Base-by-base conservation (phyloP, 306 rosid species). In the Urtica urens region DNA sequence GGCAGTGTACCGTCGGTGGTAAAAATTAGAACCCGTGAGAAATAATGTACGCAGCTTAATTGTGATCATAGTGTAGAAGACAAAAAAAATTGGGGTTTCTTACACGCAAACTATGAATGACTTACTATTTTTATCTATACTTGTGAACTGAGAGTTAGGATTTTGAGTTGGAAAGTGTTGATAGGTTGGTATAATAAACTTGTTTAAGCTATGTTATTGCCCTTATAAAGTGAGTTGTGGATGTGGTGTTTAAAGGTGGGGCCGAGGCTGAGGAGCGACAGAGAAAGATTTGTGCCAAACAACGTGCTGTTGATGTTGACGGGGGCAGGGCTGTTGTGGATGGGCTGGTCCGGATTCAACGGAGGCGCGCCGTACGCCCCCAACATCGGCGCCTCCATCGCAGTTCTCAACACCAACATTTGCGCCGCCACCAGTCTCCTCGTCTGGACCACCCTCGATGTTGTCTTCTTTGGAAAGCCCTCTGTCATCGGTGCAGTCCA, bases 301-400 rank as follows among this genome's bases (percentile, higher is more conserved):
- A 87, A 87, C 26, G 80, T 87, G 22, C 30, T 87, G 49, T 81
- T 87, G 1, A 87, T 82, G 96, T 74, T 87, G 19, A 81, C 82
- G 13, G 94, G 94, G 3, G 84, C 96, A 0, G 87, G 96, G 54
- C 58, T 87, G 59, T 20, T 82, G 41, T 87, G 96, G 96, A 82
- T 87, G 94, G 96, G 94, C 2, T 86, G 94, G 96, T 87, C 94
- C 12, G 96, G 96, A 10, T 82, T 86, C 74, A 86, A 86, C n/a
- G 94, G 96, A 0, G 96, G 94, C 1, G 96, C 94, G 23, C 94
- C 96, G 0, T 84, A 73, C 42, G 90, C 96, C 1, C 90, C 96
- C 8, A 86, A 77, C 57, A 25, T 75, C 10, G 63, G 42, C 27
- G 63, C 96, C 10, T 77, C 94, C 2, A 45, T 86, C 1, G 96